These are phyloP conservation scores for Stemphylium beticola DNA, from an alignment of 2,329 filamentous ascomycete species.

Conservation along the genomic window DNA sequence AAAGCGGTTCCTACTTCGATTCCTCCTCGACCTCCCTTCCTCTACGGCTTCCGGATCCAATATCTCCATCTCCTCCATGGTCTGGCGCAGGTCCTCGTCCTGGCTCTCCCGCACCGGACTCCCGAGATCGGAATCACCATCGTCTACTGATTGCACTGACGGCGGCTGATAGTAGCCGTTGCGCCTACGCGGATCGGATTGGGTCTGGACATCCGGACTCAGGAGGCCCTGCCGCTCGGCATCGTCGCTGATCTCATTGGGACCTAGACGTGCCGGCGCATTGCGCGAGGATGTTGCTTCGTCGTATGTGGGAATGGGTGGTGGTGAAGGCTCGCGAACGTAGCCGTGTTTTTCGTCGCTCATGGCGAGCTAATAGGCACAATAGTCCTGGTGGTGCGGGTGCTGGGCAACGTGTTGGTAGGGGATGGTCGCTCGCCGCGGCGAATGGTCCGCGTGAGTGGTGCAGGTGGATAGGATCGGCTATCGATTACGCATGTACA, in stretches of 20 bases:
- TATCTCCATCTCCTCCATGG: constrained; percentile 75
- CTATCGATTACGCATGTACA: constrained; percentile 38
- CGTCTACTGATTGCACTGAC: constrained; percentile 82
- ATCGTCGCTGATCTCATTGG: constrained; percentile 70
- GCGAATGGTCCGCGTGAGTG: constrained; percentile 14
- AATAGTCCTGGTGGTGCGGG: constrained; percentile 19
- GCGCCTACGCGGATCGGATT: constrained; percentile 40
- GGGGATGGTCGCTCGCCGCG: constrained; percentile 16
- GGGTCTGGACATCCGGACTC: constrained; percentile 52
- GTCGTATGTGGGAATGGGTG: constrained; percentile 83
- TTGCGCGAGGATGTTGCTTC: constrained; percentile 71
- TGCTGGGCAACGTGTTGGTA: constrained; percentile 8
- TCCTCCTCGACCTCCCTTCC: constrained; percentile 36
- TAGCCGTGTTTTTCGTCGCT: constrained; percentile 50
- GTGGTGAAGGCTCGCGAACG: constrained; percentile 53
- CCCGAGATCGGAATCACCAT: constrained; percentile 55
- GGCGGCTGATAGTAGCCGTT: constrained; percentile 72
- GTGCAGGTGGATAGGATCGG: constrained; percentile 4
- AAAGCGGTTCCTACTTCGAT: constrained; percentile 49
- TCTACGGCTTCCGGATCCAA: constrained; percentile 46
- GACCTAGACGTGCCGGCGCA: constrained; percentile 57
- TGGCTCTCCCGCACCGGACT: constrained; percentile 62
- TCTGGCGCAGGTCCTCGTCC: constrained; percentile 68
- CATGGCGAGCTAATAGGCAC: constrained; percentile 34
- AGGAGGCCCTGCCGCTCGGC: constrained; percentile 81